Base-by-base conservation (phyloP, 2,329 filamentous ascomycete genomes). In the Beauveria brongniartii region DNA sequence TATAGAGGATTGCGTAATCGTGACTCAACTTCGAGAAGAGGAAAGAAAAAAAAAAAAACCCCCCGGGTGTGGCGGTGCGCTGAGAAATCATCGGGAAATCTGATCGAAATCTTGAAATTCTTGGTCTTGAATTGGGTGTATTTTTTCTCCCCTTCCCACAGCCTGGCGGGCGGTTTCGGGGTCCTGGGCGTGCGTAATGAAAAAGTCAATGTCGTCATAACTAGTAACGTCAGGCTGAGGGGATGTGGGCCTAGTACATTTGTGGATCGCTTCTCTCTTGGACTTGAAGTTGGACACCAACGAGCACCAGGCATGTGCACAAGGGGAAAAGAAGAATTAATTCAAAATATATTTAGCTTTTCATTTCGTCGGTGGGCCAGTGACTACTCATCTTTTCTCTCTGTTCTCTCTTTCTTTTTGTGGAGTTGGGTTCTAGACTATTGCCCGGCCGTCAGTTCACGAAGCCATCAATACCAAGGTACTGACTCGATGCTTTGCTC, bases 161-260 rank as follows among this genome's bases (percentile, higher is more conserved):
- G 40, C 24, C 3, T 8, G 10, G 43, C 48, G 7, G 20, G 43
- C n/a, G 14, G 2, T 57, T 57, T 57, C 43, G 43, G 43, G 55
- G 55, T 57, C 55, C 44, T 28, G 20, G 44, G 28, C 30, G 53
- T 24, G 41, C 3, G 30, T 8, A 8, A 3, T 20, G 16, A 22
- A 28, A 53, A 34, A 44, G 50, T 54, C 50, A 22, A 59, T 59
- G 57, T 59, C 57, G 57, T 59, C 57, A 59, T 59, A 24, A 59
- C 14, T 37, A 37, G 6, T 3, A 37, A 37, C 12, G 30, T 26
- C 28, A 30, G 22, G n/a, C 18, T 34, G 34, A 12, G 37, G 22
- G 37, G 22, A 37, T 22, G 37, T 10, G 28, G 24, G 16, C 20
- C 16, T 16, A 24, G n/a, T n/a, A n/a, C 18, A 44, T 28, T 12